Conservation (phyloP, 805 yeast genomes). For the Maudiozyma turicensis region DNA sequence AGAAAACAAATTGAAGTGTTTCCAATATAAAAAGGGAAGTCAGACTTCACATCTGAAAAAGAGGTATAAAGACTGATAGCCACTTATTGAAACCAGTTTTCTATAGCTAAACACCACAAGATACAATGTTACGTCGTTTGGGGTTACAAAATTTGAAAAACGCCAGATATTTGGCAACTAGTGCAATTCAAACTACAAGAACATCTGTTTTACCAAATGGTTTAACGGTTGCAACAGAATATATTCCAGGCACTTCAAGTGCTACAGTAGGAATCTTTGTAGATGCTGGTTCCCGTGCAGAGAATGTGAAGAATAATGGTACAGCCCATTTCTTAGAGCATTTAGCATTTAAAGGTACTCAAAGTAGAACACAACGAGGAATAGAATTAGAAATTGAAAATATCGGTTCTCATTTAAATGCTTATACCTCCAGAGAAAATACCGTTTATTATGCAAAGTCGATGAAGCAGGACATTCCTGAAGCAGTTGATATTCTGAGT, state of each 20-base stretch:
- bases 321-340: conserved; percentile 98
- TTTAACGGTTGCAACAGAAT: conserved; percentile 85
- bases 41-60: too few species aligned
- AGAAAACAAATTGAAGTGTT: too few species aligned
- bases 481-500: conserved; percentile 76
- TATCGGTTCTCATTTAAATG: conserved; percentile 93
- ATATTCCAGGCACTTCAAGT: conserved; percentile 76
- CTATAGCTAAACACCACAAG: neutral
- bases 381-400: conserved; percentile 91
- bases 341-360: conserved; percentile 91
- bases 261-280: conserved; percentile 99
- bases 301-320: conserved; percentile 72
- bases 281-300: conserved; percentile 97
- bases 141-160: neutral
- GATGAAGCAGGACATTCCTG: conserved; percentile 67
- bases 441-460: conserved; percentile 95
- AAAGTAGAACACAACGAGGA: conserved; percentile 64
- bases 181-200: conserved; percentile 17
- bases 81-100: too few species aligned
- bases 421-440: conserved; percentile 96
- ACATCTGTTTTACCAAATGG: conserved; percentile 84
- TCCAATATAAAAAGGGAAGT: too few species aligned
- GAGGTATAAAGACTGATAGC: too few species aligned
- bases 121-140: conserved; percentile 5
- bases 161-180: conserved; percentile 1